Percentiles rank a stretch among this genome's conserved stretches.
phyloP scores from a whole-genome alignment of 257 asterid genomes.

The Solanum infundibuliforme region DNA sequence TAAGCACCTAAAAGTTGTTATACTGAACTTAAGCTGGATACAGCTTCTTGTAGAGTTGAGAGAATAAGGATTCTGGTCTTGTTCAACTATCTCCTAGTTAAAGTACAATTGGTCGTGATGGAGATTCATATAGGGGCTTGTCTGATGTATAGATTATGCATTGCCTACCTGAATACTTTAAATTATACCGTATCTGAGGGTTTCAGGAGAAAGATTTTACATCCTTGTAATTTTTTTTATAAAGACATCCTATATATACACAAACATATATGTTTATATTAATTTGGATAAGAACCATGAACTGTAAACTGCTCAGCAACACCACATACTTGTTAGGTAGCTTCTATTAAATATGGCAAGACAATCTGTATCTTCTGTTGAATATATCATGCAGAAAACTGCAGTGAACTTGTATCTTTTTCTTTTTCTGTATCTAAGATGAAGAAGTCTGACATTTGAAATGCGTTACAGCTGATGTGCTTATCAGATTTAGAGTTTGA shows the following conservation, averaged over 20 bases:
- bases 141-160: neutral
- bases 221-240: neutral
- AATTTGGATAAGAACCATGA: neutral
- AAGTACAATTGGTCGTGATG: neutral
- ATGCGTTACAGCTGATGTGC: slow-evolving; percentile 71
- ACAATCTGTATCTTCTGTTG: neutral
- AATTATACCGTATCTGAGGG: neutral
- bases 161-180: neutral
- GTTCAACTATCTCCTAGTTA: neutral
- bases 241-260: neutral
- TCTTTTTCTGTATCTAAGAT: neutral
- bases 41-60: neutral
- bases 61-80: neutral
- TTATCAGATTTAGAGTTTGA: slow-evolving; percentile 89
- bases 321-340: neutral
- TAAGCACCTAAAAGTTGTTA: neutral
- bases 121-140: neutral
- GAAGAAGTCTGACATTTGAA: neutral
- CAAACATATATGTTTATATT: neutral
- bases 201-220: neutral
- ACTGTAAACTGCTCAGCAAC: neutral
- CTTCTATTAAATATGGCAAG: neutral
- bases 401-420: neutral
- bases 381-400: neutral
- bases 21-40: neutral